Evolutionary conservation across 2,329 filamentous ascomycete species (phyloP), one percentile per base, ranked within the genome.

Genomic region (Hypocreales sp.): DNA sequence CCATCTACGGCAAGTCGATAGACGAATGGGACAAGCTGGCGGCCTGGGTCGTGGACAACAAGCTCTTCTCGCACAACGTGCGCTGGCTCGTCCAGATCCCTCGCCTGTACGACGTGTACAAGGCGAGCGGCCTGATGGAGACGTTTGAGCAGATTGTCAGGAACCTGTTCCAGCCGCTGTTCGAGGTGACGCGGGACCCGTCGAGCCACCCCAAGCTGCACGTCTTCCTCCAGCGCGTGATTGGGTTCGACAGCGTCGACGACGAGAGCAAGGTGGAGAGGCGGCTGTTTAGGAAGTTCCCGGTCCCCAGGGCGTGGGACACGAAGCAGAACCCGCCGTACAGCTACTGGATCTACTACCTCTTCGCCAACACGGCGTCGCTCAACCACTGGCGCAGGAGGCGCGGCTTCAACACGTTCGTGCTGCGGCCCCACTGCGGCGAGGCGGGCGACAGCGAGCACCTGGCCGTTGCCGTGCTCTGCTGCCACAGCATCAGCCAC

Each of bases 11-110:
- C 35, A 80, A 83, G 47, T 79, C 79, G 3, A 66, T 92, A 22
- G 77, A 92, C 35, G 90, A 98, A 51, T 98, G 90, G 90, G 87
- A 95, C 46, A 98, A 92, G 47, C 70, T 98, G 27, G 90, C 90
- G 4, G 82, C 80, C 4, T 98, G 90, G 90, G 84, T 98, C 7
- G 74, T 95, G 11, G 87, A 95, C 58, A 93, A 95, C 61, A 95
- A 94, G 56, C 66, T 98, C 22, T 93, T 93, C 53, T 95, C 87
- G 3, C 87, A 90, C 47, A 98, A 98, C 48, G 82, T 98, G 26
- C 79, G 90, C 30, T 98, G 90, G 90, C 67, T 98, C 29, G 79
- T 98, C 34, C 90, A 98, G 48, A 77, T 98, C 13, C 90, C 90
- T 31, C 80, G 90, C 30, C 64, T 98, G 3, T 98, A 83, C 48